These are phyloP conservation scores for Rhinocladiella similis DNA, from an alignment of 2,329 filamentous ascomycete genomes.

Conservation along the genomic window DNA sequence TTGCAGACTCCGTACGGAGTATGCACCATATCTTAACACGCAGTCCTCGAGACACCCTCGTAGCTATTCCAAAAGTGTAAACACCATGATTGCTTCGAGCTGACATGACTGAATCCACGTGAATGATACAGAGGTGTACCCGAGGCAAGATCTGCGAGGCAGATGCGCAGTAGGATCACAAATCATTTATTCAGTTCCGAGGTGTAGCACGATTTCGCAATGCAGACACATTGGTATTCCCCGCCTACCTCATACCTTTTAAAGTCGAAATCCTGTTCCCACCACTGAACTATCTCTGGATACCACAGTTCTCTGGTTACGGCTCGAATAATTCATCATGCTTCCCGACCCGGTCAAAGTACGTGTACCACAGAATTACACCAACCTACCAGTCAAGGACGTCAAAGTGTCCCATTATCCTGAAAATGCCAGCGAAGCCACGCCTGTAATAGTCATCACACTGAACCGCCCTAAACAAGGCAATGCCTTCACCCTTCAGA, in stretches of 20 bases:
- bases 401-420: conserved; percentile 19
- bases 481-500: conserved; percentile 57
- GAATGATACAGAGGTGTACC: no score
- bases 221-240: not conserved
- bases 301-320: not conserved
- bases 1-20: no score
- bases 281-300: not conserved
- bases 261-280: not conserved
- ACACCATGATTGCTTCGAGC: no score
- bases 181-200: conserved; percentile 3
- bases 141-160: no score
- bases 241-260: no score
- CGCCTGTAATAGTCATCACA: conserved; percentile 49
- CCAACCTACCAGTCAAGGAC: conserved; percentile 29
- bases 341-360: conserved; percentile 17
- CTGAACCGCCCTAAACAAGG: conserved; percentile 58
- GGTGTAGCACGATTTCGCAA: not conserved
- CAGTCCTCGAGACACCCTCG: no score
- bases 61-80: no score
- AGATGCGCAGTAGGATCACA: not conserved
- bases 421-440: conserved; percentile 21
- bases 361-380: conserved; percentile 35
- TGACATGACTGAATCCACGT: no score
- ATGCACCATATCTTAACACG: no score
- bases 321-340: conserved; percentile 2